Conservation (phyloP, 352 stramenopile species). For the Phytophthora boehmeriae region DNA sequence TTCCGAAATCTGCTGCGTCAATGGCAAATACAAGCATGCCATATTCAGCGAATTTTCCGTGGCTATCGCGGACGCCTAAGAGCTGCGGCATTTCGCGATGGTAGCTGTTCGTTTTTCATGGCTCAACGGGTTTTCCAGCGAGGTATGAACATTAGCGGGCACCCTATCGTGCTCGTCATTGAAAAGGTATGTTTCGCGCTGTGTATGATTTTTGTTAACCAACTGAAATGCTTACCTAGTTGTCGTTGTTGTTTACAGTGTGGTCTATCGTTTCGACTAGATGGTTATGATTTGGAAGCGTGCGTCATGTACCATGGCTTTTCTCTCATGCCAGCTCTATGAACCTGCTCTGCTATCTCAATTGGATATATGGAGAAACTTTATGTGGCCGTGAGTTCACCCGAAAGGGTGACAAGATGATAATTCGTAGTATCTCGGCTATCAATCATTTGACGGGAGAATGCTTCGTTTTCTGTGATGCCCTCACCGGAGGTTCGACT, state of each 20-base stretch:
- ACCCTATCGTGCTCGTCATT: constrained; percentile 57
- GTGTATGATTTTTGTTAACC: background rate
- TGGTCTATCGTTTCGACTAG: constrained; percentile 65
- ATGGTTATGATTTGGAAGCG: constrained; percentile 55
- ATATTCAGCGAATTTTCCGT: constrained; percentile 64
- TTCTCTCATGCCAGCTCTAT: constrained; percentile 55
- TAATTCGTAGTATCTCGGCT: constrained; percentile 40
- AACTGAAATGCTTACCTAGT: background rate
- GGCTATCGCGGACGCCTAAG: constrained; percentile 57
- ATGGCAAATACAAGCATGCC: constrained; percentile 37
- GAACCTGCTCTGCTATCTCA: constrained; percentile 56
- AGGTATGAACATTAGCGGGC: constrained; percentile 51
- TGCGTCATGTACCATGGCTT: constrained; percentile 65
- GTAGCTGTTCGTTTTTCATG: constrained; percentile 77
- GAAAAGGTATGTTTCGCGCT: constrained; percentile 52
- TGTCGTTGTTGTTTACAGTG: constrained; percentile 35
- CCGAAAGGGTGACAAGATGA: constrained; percentile 36
- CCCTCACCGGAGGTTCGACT: background rate
- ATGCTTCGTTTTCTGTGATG: constrained; percentile 42
- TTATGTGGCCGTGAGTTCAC: constrained; percentile 49
- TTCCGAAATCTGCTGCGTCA: constrained; percentile 33
- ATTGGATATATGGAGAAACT: constrained; percentile 57
- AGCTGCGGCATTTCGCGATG: constrained; percentile 64
- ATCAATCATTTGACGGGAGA: constrained; percentile 46
- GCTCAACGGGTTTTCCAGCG: constrained; percentile 67